Conservation (phyloP, 306 rosid genomes). For the Lablab purpureus region DNA sequence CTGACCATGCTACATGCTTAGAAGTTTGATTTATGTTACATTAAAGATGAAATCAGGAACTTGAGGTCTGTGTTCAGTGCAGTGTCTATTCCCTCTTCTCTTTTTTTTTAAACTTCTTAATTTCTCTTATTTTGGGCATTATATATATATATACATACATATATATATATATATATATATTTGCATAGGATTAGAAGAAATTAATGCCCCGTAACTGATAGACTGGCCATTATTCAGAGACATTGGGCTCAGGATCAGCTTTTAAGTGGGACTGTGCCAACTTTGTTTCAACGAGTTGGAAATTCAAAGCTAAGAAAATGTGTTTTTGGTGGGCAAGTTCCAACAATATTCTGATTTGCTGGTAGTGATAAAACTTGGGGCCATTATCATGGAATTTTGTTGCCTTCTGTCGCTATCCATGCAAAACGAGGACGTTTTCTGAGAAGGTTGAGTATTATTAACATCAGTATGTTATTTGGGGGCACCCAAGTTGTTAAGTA, state of each 20-base stretch:
- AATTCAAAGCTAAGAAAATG: constrained; percentile 47
- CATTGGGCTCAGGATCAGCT: constrained; percentile 54
- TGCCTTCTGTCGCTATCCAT: constrained; percentile 53
- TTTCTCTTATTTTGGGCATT: constrained; percentile 12
- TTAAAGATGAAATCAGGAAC: constrained; percentile 35
- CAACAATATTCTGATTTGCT: constrained; percentile 53
- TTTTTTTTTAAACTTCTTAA: not conserved
- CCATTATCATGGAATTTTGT: constrained; percentile 47
- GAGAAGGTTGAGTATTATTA: constrained; percentile 50
- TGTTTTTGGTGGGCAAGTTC: constrained; percentile 48
- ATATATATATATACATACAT: no score
- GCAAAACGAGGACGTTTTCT: constrained; percentile 50
- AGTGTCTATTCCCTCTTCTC: constrained; percentile 29
- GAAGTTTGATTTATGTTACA: constrained; percentile 30
- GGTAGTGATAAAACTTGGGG: constrained; percentile 52
- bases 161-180: not conserved
- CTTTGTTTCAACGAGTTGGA: constrained; percentile 44
- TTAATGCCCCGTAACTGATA: constrained; percentile 50
- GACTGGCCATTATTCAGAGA: constrained; percentile 57
- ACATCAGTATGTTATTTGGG: constrained; percentile 52
- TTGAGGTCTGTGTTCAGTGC: constrained; percentile 19
- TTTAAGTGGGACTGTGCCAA: constrained; percentile 52
- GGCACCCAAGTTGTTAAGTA: constrained; percentile 49
- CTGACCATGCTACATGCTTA: constrained; percentile 26
- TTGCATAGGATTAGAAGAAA: constrained; percentile 55